Evolutionary conservation across 2,329 filamentous ascomycete genomes (phyloP).

Genomic region (Fusarium devonianum): DNA sequence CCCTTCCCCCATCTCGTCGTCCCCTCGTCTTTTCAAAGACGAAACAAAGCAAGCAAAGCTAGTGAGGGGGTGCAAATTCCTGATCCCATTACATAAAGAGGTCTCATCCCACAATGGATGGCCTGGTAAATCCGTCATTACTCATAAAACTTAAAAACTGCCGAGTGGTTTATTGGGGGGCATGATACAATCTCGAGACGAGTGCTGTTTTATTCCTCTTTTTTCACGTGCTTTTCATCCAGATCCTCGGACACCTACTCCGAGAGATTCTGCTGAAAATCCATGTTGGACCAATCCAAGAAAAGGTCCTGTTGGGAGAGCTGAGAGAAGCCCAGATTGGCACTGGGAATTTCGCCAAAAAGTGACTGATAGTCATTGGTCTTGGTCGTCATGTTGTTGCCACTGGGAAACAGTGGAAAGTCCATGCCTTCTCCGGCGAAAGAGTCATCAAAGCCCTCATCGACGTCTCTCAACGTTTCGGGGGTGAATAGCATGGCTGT

Average conservation of each 20-base stretch:
- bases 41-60: constrained; percentile 22
- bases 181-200: constrained; percentile 36
- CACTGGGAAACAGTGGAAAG: constrained; percentile 67
- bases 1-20: constrained; percentile 8
- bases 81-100: constrained; percentile 39
- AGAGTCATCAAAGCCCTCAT: constrained; percentile 70
- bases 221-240: neutral
- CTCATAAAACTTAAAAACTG: constrained; percentile 34
- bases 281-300: constrained; percentile 52
- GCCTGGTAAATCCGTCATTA: constrained; percentile 35
- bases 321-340: constrained; percentile 61
- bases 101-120: constrained; percentile 23
- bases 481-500: constrained; percentile 75
- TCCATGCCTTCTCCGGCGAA: constrained; percentile 59
- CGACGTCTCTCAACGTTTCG: constrained; percentile 65
- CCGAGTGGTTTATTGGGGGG: constrained; percentile 23
- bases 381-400: constrained; percentile 47
- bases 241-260: constrained; percentile 37
- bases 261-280: constrained; percentile 44
- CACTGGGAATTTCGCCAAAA: constrained; percentile 60
- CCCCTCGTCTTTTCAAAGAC: constrained; percentile 9
- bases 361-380: constrained; percentile 52
- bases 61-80: constrained; percentile 22
- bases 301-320: constrained; percentile 60
- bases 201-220: constrained; percentile 17